phyloP scores from a whole-genome alignment of 495 filamentous ascomycete species.

The Penicillium longicatenatum region DNA sequence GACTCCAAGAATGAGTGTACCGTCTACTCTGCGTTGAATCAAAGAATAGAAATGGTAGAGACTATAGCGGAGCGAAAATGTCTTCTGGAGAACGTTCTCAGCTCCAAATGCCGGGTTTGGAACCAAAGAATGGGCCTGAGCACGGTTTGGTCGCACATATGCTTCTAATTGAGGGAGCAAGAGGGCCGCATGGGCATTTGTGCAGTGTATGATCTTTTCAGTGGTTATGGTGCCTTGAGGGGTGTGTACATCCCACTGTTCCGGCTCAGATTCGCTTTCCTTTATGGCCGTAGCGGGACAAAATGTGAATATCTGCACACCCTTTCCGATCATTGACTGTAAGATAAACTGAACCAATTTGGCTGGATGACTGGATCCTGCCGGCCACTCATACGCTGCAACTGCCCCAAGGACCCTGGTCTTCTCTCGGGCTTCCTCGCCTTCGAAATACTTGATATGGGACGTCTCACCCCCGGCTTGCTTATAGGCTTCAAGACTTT shows the following conservation, averaged over 20 bases:
- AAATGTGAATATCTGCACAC: conserved; percentile 27
- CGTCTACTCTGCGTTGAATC: conserved; percentile 29
- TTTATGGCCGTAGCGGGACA: conserved; percentile 28
- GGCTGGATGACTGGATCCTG: conserved; percentile 34
- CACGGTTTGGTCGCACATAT: conserved; percentile 30
- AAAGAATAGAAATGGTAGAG: conserved; percentile 35
- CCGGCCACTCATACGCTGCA: conserved; percentile 39
- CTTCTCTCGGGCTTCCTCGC: conserved; percentile 21
- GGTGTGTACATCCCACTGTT: conserved; percentile 28
- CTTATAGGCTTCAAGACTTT: conserved; percentile 28
- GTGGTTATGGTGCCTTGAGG: conserved; percentile 21
- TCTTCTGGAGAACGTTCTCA: conserved; percentile 18
- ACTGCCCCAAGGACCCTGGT: conserved; percentile 27
- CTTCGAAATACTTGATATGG: conserved; percentile 28
- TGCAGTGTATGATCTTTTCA: conserved; percentile 34
- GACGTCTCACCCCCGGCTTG: conserved; percentile 30
- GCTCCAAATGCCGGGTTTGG: conserved; percentile 23
- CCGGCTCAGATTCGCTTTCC: neutral
- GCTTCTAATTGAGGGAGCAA: conserved; percentile 28
- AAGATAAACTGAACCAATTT: conserved; percentile 36
- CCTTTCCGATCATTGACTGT: conserved; percentile 21
- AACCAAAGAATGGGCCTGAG: conserved; percentile 33
- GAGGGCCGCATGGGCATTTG: conserved; percentile 34
- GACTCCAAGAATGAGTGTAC: conserved; percentile 32
- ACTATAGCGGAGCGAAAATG: conserved; percentile 34